Percentiles rank a stretch among this genome's conserved stretches.
phyloP scores from a whole-genome alignment of 495 filamentous ascomycete species.

The Penicillium lividum region DNA sequence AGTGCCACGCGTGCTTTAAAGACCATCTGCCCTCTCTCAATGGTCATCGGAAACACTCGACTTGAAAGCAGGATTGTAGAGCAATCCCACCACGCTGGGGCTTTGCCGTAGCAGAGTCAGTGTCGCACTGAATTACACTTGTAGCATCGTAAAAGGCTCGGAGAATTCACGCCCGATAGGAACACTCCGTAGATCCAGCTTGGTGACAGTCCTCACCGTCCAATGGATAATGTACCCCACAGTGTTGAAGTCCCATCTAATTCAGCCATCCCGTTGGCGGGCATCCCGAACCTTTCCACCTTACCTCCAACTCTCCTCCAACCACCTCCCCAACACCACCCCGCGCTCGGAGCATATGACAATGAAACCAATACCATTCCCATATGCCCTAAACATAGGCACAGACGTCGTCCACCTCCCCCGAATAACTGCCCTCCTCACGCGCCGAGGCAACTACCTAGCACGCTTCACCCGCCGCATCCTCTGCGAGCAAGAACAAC shows the following conservation, averaged over 20 bases:
- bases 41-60: neutral
- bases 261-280: neutral
- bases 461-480: conserved; percentile 54
- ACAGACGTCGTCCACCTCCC: conserved; percentile 58
- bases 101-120: neutral
- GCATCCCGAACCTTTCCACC: conserved; percentile 1
- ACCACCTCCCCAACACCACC: conserved; percentile 13
- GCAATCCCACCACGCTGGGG: neutral
- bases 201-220: neutral
- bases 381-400: conserved; percentile 47
- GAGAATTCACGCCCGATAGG: neutral
- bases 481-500: conserved; percentile 46
- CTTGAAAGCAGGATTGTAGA: neutral
- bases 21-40: neutral
- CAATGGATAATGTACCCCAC: neutral
- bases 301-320: conserved; percentile 8
- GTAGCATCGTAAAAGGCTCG: neutral
- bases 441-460: conserved; percentile 39
- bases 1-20: neutral
- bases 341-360: neutral
- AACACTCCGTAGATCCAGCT: neutral
- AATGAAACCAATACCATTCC: conserved; percentile 42
- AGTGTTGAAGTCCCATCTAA: neutral
- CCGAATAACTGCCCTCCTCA: conserved; percentile 48
- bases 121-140: neutral